These are phyloP conservation scores for Coemansia sp. DNA, from an alignment of 192 early-diverging fungal species.

Conservation along the genomic window DNA sequence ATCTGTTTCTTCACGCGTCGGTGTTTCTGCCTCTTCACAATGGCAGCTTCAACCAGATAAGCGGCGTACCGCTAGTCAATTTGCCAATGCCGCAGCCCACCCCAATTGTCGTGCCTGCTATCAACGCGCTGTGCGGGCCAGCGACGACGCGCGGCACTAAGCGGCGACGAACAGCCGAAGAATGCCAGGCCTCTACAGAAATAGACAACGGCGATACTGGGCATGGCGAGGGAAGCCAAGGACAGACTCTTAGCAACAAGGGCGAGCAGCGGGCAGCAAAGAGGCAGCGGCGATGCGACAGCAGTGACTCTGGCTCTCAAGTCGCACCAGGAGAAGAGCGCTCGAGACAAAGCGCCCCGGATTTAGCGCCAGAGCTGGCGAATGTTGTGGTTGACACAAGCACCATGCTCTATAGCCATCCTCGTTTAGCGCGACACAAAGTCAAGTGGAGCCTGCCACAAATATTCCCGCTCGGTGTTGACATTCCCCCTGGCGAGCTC, in stretches of 20 bases:
- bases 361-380: slow-evolving; percentile 5
- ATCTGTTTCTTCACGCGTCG: slow-evolving; percentile 25
- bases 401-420: slow-evolving; percentile 29
- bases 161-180: slow-evolving; percentile 11
- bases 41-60: slow-evolving; percentile 33
- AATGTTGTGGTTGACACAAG: slow-evolving; percentile 13
- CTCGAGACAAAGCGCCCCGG: neutral
- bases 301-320: neutral
- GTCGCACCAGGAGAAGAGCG: neutral
- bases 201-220: neutral
- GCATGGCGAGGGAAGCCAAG: neutral
- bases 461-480: slow-evolving; percentile 24
- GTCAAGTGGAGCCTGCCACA: slow-evolving; percentile 21
- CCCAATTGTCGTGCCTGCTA: slow-evolving; percentile 6
- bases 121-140: neutral
- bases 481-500: slow-evolving; percentile 6
- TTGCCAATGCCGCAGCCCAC: slow-evolving; percentile 5
- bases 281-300: neutral
- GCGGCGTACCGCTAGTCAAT: slow-evolving; percentile 24
- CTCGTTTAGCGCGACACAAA: slow-evolving; percentile 5
- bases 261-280: neutral
- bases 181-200: neutral
- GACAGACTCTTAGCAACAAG: neutral
- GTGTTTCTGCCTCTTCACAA: slow-evolving; percentile 40
- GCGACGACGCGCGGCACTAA: neutral